Conservation (phyloP, 306 rosid species). For the Abrus precatorius region DNA sequence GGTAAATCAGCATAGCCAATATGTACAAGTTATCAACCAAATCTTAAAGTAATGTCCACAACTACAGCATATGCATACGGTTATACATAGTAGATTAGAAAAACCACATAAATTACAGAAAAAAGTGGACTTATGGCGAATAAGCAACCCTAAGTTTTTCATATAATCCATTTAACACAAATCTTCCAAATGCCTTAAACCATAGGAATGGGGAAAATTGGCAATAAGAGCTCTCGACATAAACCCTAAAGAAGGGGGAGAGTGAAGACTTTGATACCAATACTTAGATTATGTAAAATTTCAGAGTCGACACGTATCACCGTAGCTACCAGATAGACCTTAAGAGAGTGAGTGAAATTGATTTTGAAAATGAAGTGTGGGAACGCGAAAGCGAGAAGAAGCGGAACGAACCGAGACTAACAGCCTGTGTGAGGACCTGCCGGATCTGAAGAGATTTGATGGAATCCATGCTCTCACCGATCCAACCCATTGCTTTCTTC, state of each 20-base stretch:
- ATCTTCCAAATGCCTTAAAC: not conserved
- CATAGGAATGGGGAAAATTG: not conserved
- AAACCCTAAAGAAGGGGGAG: conserved; percentile 16
- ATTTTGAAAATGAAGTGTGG: not conserved
- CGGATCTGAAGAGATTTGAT: conserved; percentile 90
- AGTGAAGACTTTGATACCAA: not conserved
- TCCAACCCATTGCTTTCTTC: conserved; percentile 65
- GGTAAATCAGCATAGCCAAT: not conserved
- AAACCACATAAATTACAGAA: not conserved
- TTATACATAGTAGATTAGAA: not conserved
- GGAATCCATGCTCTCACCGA: conserved; percentile 77
- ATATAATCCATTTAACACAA: not conserved
- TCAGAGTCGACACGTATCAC: not conserved
- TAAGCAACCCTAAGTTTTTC: conserved; percentile 1
- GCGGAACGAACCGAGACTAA: conserved; percentile 79
- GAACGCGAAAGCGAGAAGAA: not conserved
- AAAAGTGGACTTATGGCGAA: not conserved
- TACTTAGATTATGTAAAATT: not conserved
- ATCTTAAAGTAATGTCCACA: not conserved
- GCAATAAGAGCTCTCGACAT: not conserved
- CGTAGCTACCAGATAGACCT: not conserved
- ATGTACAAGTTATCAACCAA: conserved; percentile 19
- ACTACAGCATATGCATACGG: conserved; percentile 8
- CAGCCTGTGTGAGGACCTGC: conserved; percentile 77
- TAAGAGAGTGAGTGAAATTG: not conserved